phyloP scores from a whole-genome alignment of 2,329 filamentous ascomycete species.

The Neonectria magnoliae region DNA sequence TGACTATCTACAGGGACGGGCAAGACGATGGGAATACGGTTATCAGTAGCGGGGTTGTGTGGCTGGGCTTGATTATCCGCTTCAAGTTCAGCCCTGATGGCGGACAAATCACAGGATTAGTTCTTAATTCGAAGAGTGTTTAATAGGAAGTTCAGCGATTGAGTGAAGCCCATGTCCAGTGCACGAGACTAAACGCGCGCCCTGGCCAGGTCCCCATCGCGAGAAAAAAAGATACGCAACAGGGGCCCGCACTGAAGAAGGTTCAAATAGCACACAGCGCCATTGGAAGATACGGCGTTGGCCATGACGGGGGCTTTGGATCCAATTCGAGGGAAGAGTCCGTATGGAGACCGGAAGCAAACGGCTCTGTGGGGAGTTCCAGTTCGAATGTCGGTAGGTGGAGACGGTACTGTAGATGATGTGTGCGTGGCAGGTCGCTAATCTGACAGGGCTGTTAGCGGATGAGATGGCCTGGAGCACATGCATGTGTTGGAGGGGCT shows the following conservation, averaged over 20 bases:
- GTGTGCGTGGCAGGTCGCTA: conserved; percentile 5
- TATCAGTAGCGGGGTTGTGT: neutral
- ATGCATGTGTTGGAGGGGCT: conserved; percentile 1
- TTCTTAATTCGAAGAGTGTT: neutral
- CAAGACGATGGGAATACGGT: neutral
- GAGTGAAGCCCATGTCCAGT: conserved; percentile 8
- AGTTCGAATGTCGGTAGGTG: neutral
- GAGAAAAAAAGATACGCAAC: conserved; percentile 3
- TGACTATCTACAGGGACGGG: conserved; percentile 12
- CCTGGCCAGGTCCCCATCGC: conserved; percentile 7
- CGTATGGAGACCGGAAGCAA: neutral
- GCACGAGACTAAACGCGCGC: conserved; percentile 6
- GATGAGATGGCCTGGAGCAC: neutral
- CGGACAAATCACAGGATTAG: conserved; percentile 13
- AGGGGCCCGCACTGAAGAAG: conserved; percentile 16
- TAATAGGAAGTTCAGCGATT: neutral
- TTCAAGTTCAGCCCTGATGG: conserved; percentile 12
- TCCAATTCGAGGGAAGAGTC: neutral
- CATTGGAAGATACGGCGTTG: neutral
- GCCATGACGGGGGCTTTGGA: neutral
- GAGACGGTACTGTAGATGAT: neutral
- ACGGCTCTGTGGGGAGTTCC: neutral
- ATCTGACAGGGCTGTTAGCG: conserved; percentile 24
- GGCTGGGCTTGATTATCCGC: neutral
- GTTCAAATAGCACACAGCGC: conserved; percentile 8